Evolutionary conservation across 2,329 filamentous ascomycete genomes (phyloP), one percentile per base, ranked within the genome.

Genomic region (Fusarium sp.): DNA sequence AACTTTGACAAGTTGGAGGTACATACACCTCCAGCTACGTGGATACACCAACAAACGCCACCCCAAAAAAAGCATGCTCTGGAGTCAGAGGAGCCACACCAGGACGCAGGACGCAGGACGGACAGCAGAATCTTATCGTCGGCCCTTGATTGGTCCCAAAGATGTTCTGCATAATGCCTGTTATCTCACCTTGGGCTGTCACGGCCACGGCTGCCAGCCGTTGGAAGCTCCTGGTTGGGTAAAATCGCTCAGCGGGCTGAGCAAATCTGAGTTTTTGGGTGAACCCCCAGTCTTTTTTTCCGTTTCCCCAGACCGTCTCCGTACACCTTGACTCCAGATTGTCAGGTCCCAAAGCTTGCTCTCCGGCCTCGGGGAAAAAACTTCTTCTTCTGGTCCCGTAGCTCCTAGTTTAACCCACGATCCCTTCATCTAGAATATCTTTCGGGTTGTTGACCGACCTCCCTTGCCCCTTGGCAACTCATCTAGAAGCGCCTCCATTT

Each of bases 81-180:
- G n/a, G 31, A 66, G 72, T 25, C 42, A 77, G 56, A 63, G 57
- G 60, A 61, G 65, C 27, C 61, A 66, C 67, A 68, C 71, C 65
- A 45, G 47, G 38, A 61, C 67, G 72, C 50, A 68, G 56, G 60
- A 67, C 40, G 67, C 42, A 45, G 60, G 65, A 66, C 69, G 42
- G 56, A 40, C 56, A 42, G 47, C 68, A 75, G 27, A 61, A 65
- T 74, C 80, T 81, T 82, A 82, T 82, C 80, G 77, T 68, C 61
- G 67, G 56, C 8, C 47, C 33, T 13, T 77, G 74, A 82, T 82
- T 82, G 80, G 80, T 61, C 50, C 20, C 6, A 6, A 8, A 14
- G 54, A 76, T 77, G 79, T 71, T 77, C 80, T 80, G 78, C 80
- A 81, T 81, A 81, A 81, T 81, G 80, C 75, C 69, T 76, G 80